Percentiles rank a stretch among this genome's conserved stretches.
phyloP scores from a whole-genome alignment of 2,329 filamentous ascomycete species.

The Penicillium rolfsii region DNA sequence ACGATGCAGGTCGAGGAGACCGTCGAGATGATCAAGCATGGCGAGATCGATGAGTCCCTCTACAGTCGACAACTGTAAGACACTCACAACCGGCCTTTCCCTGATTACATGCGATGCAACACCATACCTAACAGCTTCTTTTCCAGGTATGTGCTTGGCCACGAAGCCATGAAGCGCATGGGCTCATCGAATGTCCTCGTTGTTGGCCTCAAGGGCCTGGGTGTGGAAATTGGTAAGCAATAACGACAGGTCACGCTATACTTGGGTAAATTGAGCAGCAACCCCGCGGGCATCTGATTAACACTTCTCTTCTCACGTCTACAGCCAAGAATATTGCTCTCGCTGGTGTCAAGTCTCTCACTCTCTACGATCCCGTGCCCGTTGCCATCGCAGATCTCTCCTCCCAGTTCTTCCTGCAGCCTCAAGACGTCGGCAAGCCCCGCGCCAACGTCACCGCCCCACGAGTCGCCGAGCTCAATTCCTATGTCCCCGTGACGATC shows the following conservation, averaged over 20 bases:
- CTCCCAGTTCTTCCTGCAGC: slow-evolving; percentile 93
- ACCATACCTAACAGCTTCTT: slow-evolving; percentile 18
- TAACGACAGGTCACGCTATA: background rate
- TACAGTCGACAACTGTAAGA: slow-evolving; percentile 66
- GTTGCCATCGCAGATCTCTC: slow-evolving; percentile 87
- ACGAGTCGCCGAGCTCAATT: slow-evolving; percentile 90
- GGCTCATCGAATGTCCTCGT: slow-evolving; percentile 91
- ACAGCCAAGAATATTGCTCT: slow-evolving; percentile 96
- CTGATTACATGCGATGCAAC: background rate
- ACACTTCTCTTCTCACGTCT: background rate
- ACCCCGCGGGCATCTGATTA: background rate
- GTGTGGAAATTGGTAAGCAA: slow-evolving; percentile 77
- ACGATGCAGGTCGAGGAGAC: slow-evolving; percentile 67
- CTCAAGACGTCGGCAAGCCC: slow-evolving; percentile 87
- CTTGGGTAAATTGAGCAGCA: background rate
- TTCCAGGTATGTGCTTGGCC: slow-evolving; percentile 68
- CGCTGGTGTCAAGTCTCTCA: slow-evolving; percentile 95
- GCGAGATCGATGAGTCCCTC: slow-evolving; percentile 69
- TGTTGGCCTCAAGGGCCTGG: slow-evolving; percentile 87
- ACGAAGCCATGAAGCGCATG: slow-evolving; percentile 98
- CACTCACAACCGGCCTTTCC: background rate
- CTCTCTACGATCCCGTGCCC: slow-evolving; percentile 85
- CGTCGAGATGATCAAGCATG: slow-evolving; percentile 64
- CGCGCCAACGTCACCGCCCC: slow-evolving; percentile 85
- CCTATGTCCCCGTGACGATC: slow-evolving; percentile 87